Conservation (phyloP, 306 rosid genomes). For the Quercus suber region DNA sequence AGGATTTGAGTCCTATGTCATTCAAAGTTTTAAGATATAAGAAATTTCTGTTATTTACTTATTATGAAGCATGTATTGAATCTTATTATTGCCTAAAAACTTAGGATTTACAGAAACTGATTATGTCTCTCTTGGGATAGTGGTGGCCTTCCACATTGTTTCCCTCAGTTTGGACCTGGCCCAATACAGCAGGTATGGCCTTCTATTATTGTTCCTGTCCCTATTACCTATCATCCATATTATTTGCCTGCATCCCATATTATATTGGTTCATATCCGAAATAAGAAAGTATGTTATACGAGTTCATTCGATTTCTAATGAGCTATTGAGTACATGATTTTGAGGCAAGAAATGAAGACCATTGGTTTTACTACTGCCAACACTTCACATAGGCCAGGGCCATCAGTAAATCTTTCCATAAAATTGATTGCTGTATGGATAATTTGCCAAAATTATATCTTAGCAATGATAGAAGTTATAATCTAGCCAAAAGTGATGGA, state of each 20-base stretch:
- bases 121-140: constrained; percentile 42
- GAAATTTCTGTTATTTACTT: not conserved
- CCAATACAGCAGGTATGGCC: constrained; percentile 73
- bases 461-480: not conserved
- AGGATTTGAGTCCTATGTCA: not conserved
- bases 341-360: not conserved
- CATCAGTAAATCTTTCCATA: not conserved
- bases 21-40: not conserved
- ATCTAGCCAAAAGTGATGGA: not conserved
- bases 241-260: not conserved
- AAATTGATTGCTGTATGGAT: not conserved
- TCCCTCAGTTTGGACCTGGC: constrained; percentile 99
- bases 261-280: not conserved
- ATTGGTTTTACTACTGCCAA: not conserved
- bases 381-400: not conserved
- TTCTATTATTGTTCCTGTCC: not conserved
- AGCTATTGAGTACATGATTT: not conserved
- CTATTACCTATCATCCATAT: not conserved
- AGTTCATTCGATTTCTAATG: not conserved
- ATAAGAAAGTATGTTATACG: not conserved
- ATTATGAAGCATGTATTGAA: not conserved
- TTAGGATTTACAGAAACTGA: constrained; percentile 33
- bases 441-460: not conserved
- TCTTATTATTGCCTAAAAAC: not conserved
- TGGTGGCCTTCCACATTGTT: constrained; percentile 97